phyloP scores from a whole-genome alignment of 148 eudicot species.

The Chenopodium berlandieri region DNA sequence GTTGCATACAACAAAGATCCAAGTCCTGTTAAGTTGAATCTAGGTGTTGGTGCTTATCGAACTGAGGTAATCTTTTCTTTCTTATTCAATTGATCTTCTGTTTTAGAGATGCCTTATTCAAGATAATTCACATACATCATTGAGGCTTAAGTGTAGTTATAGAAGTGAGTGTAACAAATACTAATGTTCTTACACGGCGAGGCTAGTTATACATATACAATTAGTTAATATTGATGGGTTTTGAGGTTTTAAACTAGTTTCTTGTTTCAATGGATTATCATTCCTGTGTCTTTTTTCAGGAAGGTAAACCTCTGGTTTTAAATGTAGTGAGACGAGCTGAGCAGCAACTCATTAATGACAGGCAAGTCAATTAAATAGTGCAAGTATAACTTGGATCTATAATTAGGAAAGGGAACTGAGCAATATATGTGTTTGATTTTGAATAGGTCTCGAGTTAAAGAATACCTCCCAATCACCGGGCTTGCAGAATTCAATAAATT shows the following conservation, averaged over 20 bases:
- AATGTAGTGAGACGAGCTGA: conserved; percentile 92
- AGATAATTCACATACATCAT: not conserved
- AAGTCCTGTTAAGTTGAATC: conserved; percentile 82
- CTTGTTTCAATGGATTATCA: not conserved
- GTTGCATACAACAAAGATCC: conserved; percentile 95
- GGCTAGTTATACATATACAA: not conserved
- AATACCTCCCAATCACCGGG: conserved; percentile 93
- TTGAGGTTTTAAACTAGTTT: not conserved
- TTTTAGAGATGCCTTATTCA: not conserved
- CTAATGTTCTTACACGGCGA: not conserved
- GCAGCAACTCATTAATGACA: conserved; percentile 71
- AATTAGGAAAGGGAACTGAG: not conserved
- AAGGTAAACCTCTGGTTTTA: conserved; percentile 97
- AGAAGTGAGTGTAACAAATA: not conserved
- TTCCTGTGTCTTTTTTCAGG: conserved; percentile 40
- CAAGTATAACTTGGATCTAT: not conserved
- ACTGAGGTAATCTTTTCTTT: conserved; percentile 61
- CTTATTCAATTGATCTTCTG: not conserved
- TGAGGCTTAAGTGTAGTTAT: not conserved
- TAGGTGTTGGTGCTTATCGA: conserved; percentile 98
- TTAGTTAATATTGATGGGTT: not conserved
- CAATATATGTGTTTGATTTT: conserved; percentile 12
- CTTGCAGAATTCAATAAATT: conserved; percentile 89
- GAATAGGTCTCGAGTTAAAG: conserved; percentile 79
- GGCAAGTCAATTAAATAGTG: conserved; percentile 32